phyloP scores from a whole-genome alignment of 169 alveolate genomes.

The Amoebophrya sp. region DNA sequence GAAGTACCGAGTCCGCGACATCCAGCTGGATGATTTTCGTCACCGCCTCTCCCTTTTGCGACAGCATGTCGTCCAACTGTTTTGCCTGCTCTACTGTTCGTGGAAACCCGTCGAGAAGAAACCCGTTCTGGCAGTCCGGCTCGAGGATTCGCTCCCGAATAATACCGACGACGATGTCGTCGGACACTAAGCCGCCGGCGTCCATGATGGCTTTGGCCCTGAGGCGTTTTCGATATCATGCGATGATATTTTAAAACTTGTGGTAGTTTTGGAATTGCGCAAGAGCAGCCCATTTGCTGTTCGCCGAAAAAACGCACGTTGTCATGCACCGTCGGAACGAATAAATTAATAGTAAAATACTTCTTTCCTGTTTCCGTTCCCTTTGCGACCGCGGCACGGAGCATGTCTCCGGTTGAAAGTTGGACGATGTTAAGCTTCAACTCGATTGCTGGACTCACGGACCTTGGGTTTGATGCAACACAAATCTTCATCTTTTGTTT shows the following conservation, averaged over 20 bases:
- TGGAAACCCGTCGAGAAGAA: conserved; percentile 89
- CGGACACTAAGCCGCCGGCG: conserved; percentile 81
- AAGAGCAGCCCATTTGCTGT: not conserved
- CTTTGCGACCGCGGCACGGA: conserved; percentile 75
- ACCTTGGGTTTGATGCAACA: too few species aligned
- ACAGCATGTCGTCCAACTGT: conserved; percentile 8
- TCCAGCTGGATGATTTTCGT: too few species aligned
- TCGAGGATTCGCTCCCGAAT: conserved; percentile 48
- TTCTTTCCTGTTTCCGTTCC: conserved; percentile 77
- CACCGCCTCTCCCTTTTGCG: too few species aligned
- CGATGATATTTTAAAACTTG: not conserved
- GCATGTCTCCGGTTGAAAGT: conserved; percentile 83
- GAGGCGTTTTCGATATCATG: conserved; percentile 45
- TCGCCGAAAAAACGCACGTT: not conserved
- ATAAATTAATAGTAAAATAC: conserved; percentile 3
- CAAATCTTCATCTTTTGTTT: too few species aligned
- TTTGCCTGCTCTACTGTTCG: conserved; percentile 79
- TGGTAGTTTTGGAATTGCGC: not conserved
- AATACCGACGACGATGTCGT: conserved; percentile 74
- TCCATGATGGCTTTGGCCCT: conserved; percentile 80
- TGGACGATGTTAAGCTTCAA: too few species aligned
- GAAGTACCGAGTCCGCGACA: too few species aligned
- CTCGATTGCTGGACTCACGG: too few species aligned
- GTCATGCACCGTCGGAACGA: not conserved
- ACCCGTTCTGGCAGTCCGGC: conserved; percentile 64